A percentile compares a stretch with the other conserved stretches of the same genome.
Conservation (phyloP, 2,329 filamentous ascomycete species). For the Sphaerulina populicola region DNA sequence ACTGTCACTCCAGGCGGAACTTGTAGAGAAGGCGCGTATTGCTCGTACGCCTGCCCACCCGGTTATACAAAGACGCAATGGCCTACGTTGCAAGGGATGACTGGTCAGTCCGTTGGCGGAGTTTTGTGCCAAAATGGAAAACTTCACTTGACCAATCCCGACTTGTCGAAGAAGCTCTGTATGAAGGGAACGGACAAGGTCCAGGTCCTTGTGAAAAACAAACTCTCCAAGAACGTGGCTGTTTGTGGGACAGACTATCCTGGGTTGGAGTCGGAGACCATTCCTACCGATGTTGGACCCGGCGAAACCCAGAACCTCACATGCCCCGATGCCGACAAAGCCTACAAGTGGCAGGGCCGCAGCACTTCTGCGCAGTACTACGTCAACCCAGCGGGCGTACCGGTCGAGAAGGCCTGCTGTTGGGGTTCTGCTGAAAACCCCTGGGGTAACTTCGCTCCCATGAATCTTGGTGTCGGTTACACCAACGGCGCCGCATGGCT, state of each 20-base stretch:
- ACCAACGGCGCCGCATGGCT: conserved; percentile 63
- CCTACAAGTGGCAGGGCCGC: conserved; percentile 69
- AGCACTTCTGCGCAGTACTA: conserved; percentile 91
- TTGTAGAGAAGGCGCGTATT: conserved; percentile 61
- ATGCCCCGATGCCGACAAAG: conserved; percentile 62
- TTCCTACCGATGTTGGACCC: conserved; percentile 59
- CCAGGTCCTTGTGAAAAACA: conserved; percentile 64
- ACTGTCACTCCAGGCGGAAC: conserved; percentile 57
- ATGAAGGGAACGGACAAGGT: conserved; percentile 58
- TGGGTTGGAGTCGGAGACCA: conserved; percentile 78
- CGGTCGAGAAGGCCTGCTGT: conserved; percentile 59
- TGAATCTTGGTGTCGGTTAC: conserved; percentile 75
- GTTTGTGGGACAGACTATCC: conserved; percentile 97
- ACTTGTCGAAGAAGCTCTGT: conserved; percentile 62
- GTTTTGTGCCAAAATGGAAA: conserved; percentile 71
- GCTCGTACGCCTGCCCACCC: conserved; percentile 85
- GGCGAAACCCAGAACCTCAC: conserved; percentile 57
- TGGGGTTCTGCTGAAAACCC: conserved; percentile 59
- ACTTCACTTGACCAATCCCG: conserved; percentile 65
- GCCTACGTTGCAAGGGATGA: conserved; percentile 67
- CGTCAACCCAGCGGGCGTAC: conserved; percentile 72
- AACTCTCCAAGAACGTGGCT: conserved; percentile 55
- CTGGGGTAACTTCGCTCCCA: conserved; percentile 75
- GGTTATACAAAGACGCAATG: conserved; percentile 92
- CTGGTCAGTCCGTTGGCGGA: conserved; percentile 79